These are phyloP conservation scores for Sodiomyces alkalinus DNA, from an alignment of 2,329 filamentous ascomycete species.

Conservation along the genomic window DNA sequence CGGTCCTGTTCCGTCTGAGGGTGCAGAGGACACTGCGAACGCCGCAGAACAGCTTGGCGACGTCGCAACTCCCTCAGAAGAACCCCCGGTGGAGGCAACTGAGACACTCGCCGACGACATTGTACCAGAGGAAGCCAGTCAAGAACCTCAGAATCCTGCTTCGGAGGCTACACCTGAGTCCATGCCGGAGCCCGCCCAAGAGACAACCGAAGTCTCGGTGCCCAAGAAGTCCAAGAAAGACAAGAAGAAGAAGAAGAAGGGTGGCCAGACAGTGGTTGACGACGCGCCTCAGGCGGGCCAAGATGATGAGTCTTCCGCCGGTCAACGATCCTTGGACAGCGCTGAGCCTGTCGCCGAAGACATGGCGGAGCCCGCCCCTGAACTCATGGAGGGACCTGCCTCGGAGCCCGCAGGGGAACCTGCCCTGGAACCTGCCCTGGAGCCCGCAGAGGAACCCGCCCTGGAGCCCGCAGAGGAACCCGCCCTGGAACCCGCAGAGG, in stretches of 20 bases:
- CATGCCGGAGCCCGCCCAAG: conserved; percentile 1
- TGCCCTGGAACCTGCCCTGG: not conserved
- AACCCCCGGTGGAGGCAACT: not conserved
- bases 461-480: not conserved
- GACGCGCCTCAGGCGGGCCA: not conserved
- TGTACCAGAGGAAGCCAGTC: not conserved
- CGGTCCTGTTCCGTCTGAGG: no score
- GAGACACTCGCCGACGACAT: not conserved
- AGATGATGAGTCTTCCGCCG: not conserved
- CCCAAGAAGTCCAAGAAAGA: conserved; percentile 17
- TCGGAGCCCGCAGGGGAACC: not conserved
- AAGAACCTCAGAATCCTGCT: not conserved
- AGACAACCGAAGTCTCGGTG: conserved; percentile 8
- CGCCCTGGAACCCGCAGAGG: not conserved
- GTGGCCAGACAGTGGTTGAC: conserved; percentile 1
- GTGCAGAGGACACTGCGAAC: no score
- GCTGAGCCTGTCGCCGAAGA: not conserved
- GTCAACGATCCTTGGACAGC: no score
- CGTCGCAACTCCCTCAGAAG: no score
- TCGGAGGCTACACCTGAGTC: no score
- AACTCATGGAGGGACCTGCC: not conserved
- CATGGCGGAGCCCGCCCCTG: not conserved
- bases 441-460: not conserved
- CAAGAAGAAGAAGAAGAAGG: conserved; percentile 9
- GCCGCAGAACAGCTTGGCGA: no score